Base-by-base conservation (phyloP, 140 eudicot genomes). In the Ambrosia hybrid region DNA sequence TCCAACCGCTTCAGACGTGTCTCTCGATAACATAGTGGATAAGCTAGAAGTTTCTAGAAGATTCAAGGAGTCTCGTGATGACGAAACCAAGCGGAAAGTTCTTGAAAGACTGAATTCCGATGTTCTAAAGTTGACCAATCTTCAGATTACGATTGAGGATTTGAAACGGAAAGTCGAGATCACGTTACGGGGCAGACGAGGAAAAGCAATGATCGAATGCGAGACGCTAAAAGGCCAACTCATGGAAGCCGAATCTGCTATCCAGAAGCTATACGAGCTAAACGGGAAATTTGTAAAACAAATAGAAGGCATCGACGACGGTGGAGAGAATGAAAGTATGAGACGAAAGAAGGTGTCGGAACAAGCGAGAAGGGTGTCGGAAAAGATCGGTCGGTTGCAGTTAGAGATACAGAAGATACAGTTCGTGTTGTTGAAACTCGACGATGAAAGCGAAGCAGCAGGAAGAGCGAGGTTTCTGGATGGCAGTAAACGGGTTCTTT, bases 81-180 rank as follows among this genome's bases (percentile, higher is more conserved):
- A 84, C 53, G 91, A 85, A 68, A 86, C 69, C 88, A 86, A 82
- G 71, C 70, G 86, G 57, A 88, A 86, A 72, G 84, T 89, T 11
- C 67, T 95, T 3, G 96, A 91, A 71, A 81, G 97, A 68, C 85
- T 95, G 2, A 87, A 87, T 12, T 95, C 96, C 0, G 99, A 95
- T 52, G 87, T 86, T 41, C 91, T 83, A 70, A 95, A 85, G 72
- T 12, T 95, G 51, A 88, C 96, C 11, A 91, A 91, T 74, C 99
- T 95, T 67, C 97, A 95, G 33, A 95, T 91, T 15, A 95, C 99
- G 0, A 87, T 95, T 6, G 91, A 91, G 66, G 97, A 95, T 71
- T 64, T 95, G 80, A 95, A 81, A 85, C 76, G 84, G 86, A 88
- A 88, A 57, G 75, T 88, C 15, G 90, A 84, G 72, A 78, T 76